Evolutionary conservation across 2,329 filamentous ascomycete genomes (phyloP).

Genomic region (Colletotrichum sansevieriae): DNA sequence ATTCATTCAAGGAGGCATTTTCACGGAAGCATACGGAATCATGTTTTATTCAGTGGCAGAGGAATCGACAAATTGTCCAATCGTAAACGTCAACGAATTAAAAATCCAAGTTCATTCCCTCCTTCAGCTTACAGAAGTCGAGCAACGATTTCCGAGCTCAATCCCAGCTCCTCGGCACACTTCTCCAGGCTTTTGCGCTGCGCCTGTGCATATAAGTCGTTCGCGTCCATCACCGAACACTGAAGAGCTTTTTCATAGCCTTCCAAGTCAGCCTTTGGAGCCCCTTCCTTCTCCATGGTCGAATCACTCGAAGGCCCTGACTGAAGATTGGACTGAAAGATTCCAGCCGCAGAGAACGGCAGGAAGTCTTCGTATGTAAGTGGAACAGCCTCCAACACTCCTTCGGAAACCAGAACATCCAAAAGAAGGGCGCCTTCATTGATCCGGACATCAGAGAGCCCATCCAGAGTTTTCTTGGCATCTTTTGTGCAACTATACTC

Average conservation of each 20-base stretch:
- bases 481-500: conserved; percentile 46
- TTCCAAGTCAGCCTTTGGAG: conserved; percentile 23
- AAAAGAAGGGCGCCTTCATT: conserved; percentile 35
- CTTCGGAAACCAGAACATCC: conserved; percentile 50
- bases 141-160: background rate
- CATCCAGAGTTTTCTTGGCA: background rate
- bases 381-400: conserved; percentile 53
- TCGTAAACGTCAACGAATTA: background rate
- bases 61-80: too few relatives aligned
- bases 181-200: conserved; percentile 9
- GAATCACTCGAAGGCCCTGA: conserved; percentile 7
- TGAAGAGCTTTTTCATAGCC: conserved; percentile 40
- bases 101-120: background rate
- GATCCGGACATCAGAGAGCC: background rate
- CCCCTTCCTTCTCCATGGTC: background rate
- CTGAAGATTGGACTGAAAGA: conserved; percentile 60
- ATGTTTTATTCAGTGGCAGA: background rate
- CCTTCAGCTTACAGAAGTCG: background rate
- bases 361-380: conserved; percentile 68
- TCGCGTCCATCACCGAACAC: conserved; percentile 27
- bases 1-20: too few relatives aligned
- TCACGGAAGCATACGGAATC: background rate
- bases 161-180: conserved; percentile 12
- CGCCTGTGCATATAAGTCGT: conserved; percentile 37
- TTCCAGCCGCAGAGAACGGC: conserved; percentile 65